Base-by-base conservation (phyloP, 768 basidiomycete genomes). In the Russula lepida region DNA sequence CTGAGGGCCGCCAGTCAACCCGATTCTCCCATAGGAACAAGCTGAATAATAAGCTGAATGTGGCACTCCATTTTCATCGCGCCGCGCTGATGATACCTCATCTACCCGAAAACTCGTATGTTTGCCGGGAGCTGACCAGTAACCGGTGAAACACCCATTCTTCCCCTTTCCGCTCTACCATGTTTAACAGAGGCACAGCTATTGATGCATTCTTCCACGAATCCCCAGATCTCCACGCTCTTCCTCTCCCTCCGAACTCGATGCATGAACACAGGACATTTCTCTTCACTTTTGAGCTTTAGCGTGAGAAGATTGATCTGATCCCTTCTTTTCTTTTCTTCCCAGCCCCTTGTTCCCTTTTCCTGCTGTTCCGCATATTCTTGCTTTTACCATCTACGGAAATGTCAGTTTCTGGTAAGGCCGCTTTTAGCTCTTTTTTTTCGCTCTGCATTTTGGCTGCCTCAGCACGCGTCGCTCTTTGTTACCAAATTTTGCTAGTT, bases 321-420 rank as follows among this genome's bases (percentile, higher is more conserved):
- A 35, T 33, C 43, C 19, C 32, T 48, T 13, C 19, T 44, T 50
- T 46, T 21, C 27, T 43, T 30, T 5, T 30, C 32, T 39, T 41
- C 25, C 9, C n/a, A n/a, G n/a, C 13, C 39, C 48, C 55, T 51
- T 46, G 49, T 52, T 57, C 32, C 47, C 8, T 44, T 43, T 32
- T 37, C 41, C 44, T 46, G 33, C n/a, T 51, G 25, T 62, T 56
- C 27, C 19, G 48, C 60, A 60, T n/a, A 60, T 56, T 56, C n/a
- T 51, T 61, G 54, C 56, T 56, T 56, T 46, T 56, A 51, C 60
- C 41, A 52, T 46, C 44, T 52, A 57, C 50, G 60, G 55, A 47
- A 50, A 44, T 62, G 49, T 46, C 60, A 28, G 44, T 32, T 35
- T 37, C 55, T 51, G 55, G 25, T 51, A 28, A 52, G 43, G 49